Percentiles rank a stretch among this genome's conserved stretches.
Evolutionary conservation across 768 basidiomycete genomes (phyloP).

Genomic region (Kwoniella bestiolae): DNA sequence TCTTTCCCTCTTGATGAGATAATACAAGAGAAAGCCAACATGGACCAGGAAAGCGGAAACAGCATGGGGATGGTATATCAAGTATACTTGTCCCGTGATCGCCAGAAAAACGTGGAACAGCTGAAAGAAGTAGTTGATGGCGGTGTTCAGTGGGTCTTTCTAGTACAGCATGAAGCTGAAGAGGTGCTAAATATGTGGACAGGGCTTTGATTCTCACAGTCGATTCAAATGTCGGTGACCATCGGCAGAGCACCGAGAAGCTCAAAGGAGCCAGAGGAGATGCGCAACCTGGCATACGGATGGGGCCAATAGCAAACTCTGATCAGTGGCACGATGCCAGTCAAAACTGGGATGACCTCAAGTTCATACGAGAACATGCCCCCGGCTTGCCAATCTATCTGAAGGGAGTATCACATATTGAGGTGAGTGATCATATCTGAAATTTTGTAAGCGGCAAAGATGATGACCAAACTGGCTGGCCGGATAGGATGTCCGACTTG

Average conservation of each 20-base stretch:
- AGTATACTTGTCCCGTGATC: constrained; percentile 76
- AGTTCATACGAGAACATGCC: constrained; percentile 56
- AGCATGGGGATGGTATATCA: constrained; percentile 57
- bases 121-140: constrained; percentile 73
- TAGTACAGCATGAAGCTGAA: too few relatives aligned
- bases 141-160: constrained; percentile 65
- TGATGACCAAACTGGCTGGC: constrained; percentile 15
- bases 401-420: constrained; percentile 60
- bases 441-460: too few relatives aligned
- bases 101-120: constrained; percentile 68
- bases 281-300: constrained; percentile 44
- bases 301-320: constrained; percentile 46
- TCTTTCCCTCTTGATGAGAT: constrained; percentile 57
- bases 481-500: constrained; percentile 75
- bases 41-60: constrained; percentile 42
- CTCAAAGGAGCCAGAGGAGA: constrained; percentile 45
- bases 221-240: constrained; percentile 69
- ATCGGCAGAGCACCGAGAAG: constrained; percentile 44
- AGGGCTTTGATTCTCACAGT: constrained; percentile 89
- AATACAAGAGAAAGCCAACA: constrained; percentile 50
- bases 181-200: too few relatives aligned
- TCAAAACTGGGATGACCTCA: constrained; percentile 55
- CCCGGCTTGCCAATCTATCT: constrained; percentile 60
- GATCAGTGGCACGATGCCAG: constrained; percentile 40
- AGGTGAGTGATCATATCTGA: constrained; percentile 60